phyloP scores from a whole-genome alignment of 1,284 basidiomycete genomes.

The Boletus holoroseus region DNA sequence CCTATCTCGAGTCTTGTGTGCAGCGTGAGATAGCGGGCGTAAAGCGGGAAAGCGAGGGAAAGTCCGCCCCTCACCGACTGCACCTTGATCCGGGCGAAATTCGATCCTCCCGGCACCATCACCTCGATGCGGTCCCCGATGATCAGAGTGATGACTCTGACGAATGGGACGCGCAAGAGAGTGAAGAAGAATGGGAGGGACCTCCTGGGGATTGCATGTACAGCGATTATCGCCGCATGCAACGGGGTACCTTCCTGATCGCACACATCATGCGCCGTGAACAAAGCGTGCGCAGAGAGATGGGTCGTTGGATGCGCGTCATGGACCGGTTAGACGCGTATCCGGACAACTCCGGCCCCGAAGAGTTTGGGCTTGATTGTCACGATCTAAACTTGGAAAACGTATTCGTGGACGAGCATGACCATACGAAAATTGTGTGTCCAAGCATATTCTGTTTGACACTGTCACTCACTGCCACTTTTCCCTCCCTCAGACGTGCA shows the following conservation, averaged over 20 bases:
- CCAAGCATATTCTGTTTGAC: background rate
- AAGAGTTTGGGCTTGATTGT: slow-evolving; percentile 60
- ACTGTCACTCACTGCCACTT: background rate
- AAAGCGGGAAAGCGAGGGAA: slow-evolving; percentile 67
- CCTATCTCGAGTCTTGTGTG: slow-evolving; percentile 60
- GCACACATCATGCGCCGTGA: slow-evolving; percentile 61
- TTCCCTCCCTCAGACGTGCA: slow-evolving; percentile 51
- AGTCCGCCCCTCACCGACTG: slow-evolving; percentile 62
- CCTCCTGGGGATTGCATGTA: slow-evolving; percentile 69
- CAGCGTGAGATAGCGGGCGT: slow-evolving; percentile 64
- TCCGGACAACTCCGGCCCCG: slow-evolving; percentile 8
- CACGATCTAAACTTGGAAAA: slow-evolving; percentile 78
- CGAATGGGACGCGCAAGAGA: slow-evolving; percentile 70
- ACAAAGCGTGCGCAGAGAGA: slow-evolving; percentile 57
- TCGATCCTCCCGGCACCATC: slow-evolving; percentile 60
- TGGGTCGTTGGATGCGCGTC: slow-evolving; percentile 58
- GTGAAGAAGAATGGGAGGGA: slow-evolving; percentile 73
- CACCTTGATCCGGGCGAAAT: slow-evolving; percentile 76
- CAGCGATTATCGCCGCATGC: slow-evolving; percentile 70
- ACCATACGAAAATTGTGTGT: slow-evolving; percentile 65
- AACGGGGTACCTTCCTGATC: slow-evolving; percentile 68
- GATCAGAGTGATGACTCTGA: slow-evolving; percentile 67
- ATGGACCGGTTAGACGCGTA: slow-evolving; percentile 52
- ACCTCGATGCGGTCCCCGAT: slow-evolving; percentile 55
- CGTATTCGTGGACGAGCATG: slow-evolving; percentile 67